These are phyloP conservation scores for Omphalea diandra DNA, from an alignment of 441 rosid genomes.

Conservation along the genomic window DNA sequence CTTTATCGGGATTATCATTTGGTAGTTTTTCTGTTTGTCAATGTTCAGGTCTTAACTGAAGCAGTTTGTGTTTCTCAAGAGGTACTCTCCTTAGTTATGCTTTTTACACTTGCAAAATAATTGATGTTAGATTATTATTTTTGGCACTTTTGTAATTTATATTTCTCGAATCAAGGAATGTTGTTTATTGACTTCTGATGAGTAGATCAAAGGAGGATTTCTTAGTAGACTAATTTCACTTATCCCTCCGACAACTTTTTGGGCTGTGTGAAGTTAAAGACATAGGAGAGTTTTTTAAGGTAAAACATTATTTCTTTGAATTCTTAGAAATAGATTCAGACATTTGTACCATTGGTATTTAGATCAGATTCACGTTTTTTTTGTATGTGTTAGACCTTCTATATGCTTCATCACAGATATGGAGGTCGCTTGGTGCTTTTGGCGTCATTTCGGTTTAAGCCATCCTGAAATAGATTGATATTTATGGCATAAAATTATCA, in stretches of 20 bases:
- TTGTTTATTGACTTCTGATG: too few relatives aligned
- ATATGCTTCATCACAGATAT: too few relatives aligned
- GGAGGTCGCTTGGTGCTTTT: too few relatives aligned
- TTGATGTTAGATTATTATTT: not conserved
- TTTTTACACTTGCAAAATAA: not conserved
- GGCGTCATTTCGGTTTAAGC: too few relatives aligned
- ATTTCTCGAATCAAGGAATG: not conserved
- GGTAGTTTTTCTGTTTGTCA: conserved; percentile 25
- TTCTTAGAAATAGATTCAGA: not conserved
- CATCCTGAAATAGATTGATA: too few relatives aligned
- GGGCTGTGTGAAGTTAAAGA: not conserved
- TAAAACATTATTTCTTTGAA: not conserved
- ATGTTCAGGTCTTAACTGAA: conserved; percentile 81
- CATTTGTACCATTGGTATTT: not conserved
- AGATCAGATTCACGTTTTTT: not conserved
- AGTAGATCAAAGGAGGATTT: too few relatives aligned
- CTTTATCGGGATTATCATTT: conserved; percentile 1
- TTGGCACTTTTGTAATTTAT: not conserved
- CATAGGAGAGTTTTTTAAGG: not conserved
- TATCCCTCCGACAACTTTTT: not conserved
- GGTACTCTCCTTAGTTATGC: conserved; percentile 39
- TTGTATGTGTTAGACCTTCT: not conserved
- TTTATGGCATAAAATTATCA: too few relatives aligned
- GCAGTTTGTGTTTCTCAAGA: conserved; percentile 87
- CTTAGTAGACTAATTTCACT: too few relatives aligned